Conservation (phyloP, 176 grass and related monocot genomes). For the Oryza coarctata region DNA sequence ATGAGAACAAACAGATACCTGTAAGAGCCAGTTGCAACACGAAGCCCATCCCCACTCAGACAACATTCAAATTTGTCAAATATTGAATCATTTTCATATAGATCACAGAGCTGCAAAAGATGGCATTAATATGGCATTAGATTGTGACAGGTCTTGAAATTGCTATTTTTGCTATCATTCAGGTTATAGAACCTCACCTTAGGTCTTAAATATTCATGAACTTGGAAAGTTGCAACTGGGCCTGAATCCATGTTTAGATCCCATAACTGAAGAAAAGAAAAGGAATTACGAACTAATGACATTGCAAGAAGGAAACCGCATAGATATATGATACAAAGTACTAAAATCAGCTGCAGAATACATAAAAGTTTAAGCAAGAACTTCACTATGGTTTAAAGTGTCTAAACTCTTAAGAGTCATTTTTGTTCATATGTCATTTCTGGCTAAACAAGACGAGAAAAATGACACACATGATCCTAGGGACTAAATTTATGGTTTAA, state of each 20-base stretch:
- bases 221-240: constrained; percentile 80
- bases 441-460: not conserved
- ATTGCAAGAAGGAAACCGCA: constrained; percentile 4
- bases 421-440: not conserved
- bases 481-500: too few species aligned
- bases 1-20: constrained; percentile 50
- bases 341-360: constrained; percentile 13
- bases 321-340: not conserved
- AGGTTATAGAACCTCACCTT: constrained; percentile 56
- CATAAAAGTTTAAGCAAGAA: not conserved
- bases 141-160: constrained; percentile 24
- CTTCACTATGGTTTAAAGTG: not conserved
- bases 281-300: not conserved
- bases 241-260: constrained; percentile 94
- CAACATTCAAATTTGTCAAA: constrained; percentile 96
- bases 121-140: constrained; percentile 20
- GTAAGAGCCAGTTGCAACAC: constrained; percentile 83
- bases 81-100: constrained; percentile 89
- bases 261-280: constrained; percentile 66
- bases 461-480: not conserved
- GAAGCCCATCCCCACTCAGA: constrained; percentile 68
- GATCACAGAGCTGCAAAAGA: constrained; percentile 73
- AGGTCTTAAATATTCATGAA: constrained; percentile 91
- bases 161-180: constrained; percentile 23
- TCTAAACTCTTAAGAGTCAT: not conserved